Evolutionary conservation across 2,329 filamentous ascomycete species (phyloP).

Genomic region (Ophiocordyceps sinensis): DNA sequence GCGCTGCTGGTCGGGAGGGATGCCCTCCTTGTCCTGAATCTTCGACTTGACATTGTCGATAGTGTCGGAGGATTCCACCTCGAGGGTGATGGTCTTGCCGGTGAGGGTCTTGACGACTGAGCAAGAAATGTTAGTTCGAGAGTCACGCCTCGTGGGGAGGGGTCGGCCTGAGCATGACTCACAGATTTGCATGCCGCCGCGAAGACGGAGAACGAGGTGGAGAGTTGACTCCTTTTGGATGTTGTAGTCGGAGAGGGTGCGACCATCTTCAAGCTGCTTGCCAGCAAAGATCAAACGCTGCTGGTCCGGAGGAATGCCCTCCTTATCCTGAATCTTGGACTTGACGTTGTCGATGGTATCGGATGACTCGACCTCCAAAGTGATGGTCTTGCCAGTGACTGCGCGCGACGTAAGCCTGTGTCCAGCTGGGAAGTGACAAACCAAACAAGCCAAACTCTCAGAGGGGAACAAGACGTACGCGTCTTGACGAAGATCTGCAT

Average conservation of each 20-base stretch:
- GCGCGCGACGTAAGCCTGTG: background rate
- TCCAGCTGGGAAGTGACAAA: background rate
- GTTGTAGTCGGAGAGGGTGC: constrained; percentile 84
- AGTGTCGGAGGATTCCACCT: constrained; percentile 82
- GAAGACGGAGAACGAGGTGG: constrained; percentile 48
- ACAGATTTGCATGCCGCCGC: constrained; percentile 34
- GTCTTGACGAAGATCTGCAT: constrained; percentile 99
- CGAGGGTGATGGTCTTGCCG: constrained; percentile 21
- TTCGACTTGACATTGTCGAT: constrained; percentile 97
- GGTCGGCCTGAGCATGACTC: constrained; percentile 14
- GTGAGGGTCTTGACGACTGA: background rate
- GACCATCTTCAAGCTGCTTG: constrained; percentile 90
- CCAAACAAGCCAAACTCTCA: no score
- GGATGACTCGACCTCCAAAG: constrained; percentile 69
- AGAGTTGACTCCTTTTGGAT: constrained; percentile 57
- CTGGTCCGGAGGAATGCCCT: constrained; percentile 90
- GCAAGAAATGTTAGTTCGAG: background rate
- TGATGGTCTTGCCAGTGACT: constrained; percentile 14
- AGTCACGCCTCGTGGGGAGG: background rate
- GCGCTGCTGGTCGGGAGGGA: constrained; percentile 90
- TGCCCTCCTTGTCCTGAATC: constrained; percentile 98
- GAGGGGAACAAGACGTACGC: constrained; percentile 36
- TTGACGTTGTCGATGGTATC: constrained; percentile 97
- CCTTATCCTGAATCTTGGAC: constrained; percentile 95
- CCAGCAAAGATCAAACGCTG: constrained; percentile 92